Evolutionary conservation across 345 rosid genomes (phyloP), one percentile per base, ranked within the genome.

Genomic region (Streptanthus diversifolius): DNA sequence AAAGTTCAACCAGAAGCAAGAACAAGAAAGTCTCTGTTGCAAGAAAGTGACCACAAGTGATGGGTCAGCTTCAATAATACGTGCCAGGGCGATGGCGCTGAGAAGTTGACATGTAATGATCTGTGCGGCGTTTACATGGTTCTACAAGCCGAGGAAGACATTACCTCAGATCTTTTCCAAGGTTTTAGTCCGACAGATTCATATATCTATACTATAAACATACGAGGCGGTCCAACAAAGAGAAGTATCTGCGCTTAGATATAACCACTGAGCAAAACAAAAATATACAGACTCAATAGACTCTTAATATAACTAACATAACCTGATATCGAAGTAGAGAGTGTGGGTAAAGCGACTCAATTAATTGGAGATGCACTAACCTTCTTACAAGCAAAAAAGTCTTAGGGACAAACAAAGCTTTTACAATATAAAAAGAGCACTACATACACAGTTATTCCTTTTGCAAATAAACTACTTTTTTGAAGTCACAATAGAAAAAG

Each of bases 391-490:
- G 24, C 24, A 19, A 8, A 10, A 21, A 49, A 11, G 55, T 24
- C 30, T 22, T 49, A 11, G 15, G 30, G 15, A 11, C 29, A 21
- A 62, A 19, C 61, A 51, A 51, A 51, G 9, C 35, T 36, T 62
- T 51, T 51, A 71, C 44, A 9, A 71, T 39, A 52, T 14, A 71
- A 39, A 24, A 24, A 71, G 52, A 61, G 24, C 41, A 71, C 48
- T 37, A 62, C 48, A 62, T 22, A 41, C 53, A 62, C 33, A 71
- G 52, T 12, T n/a, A 18, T 35, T 60, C 36, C 5, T 13, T 59
- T 47, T 36, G 67, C 66, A 15, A 47, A 66, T 70, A 45, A 35
- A 58, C 66, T 70, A 70, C 49, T 45, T 47, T 22, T 43, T 5
- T 14, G 18, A 30, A 51, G 54, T 51, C 32, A 41, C 12, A 25